Conservation (phyloP, 2,329 filamentous ascomycete genomes). For the Stagonosporopsis rhizophila region DNA sequence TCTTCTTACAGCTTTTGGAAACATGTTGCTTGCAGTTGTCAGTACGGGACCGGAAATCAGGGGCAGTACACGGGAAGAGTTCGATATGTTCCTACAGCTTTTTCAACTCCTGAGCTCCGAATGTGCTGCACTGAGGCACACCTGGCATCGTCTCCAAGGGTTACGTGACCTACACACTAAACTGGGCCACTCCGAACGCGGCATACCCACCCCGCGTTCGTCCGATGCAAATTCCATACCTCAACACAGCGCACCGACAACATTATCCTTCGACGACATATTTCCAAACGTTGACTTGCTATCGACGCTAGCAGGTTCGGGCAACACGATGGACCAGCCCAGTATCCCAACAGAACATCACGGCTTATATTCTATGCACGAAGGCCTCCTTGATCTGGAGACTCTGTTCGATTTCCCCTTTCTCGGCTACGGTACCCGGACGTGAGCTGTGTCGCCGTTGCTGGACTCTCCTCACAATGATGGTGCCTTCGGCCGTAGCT, state of each 20-base stretch:
- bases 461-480: too few species aligned
- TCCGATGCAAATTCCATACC: not conserved
- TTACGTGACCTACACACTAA: slow-evolving; percentile 15
- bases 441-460: not conserved
- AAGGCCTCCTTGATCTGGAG: not conserved
- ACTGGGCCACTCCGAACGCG: slow-evolving; percentile 7
- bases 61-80: slow-evolving; percentile 9
- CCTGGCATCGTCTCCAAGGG: slow-evolving; percentile 17
- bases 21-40: slow-evolving; percentile 16
- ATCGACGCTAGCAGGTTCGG: not conserved
- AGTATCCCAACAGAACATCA: not conserved
- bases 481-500: too few species aligned
- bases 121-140: slow-evolving; percentile 11
- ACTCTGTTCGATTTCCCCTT: not conserved
- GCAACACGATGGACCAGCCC: not conserved
- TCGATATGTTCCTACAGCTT: slow-evolving; percentile 19
- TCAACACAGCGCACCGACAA: not conserved
- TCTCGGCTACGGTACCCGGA: not conserved
- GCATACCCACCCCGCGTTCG: not conserved
- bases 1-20: slow-evolving; percentile 16
- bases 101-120: slow-evolving; percentile 16
- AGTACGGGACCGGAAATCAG: slow-evolving; percentile 10
- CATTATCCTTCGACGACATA: not conserved
- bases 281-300: not conserved
- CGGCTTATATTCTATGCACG: not conserved